Evolutionary conservation across 2,329 filamentous ascomycete species (phyloP).

Genomic region (Cryphonectria parasitica): DNA sequence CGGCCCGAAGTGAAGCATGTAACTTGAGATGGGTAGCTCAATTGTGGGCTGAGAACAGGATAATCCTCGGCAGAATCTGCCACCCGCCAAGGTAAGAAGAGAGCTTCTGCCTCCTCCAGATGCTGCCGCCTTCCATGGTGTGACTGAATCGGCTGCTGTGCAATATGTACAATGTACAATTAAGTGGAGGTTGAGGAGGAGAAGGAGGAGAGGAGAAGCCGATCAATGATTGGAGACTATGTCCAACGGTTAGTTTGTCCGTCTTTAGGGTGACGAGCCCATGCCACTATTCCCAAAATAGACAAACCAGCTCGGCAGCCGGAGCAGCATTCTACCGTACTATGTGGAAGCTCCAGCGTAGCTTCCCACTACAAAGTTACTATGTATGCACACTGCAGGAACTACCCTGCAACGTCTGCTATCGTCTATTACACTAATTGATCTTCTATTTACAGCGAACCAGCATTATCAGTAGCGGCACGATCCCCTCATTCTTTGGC

Average conservation of each 20-base stretch:
- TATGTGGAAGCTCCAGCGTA: conserved; percentile 2
- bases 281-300: not conserved
- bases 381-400: too few species aligned
- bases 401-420: too few species aligned
- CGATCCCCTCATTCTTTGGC: conserved; percentile 21
- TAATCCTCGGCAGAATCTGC: conserved; percentile 22
- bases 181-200: not conserved
- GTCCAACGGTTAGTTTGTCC: conserved; percentile 19
- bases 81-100: not conserved
- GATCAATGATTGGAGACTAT: conserved; percentile 2
- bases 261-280: not conserved
- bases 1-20: conserved; percentile 27
- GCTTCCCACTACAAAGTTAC: not conserved
- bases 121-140: not conserved
- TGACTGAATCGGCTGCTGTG: not conserved
- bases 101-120: not conserved
- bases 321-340: conserved; percentile 27
- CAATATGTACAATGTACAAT: not conserved
- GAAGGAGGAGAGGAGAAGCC: not conserved
- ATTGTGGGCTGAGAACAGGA: conserved; percentile 19
- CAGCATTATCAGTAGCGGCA: conserved; percentile 15
- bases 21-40: not conserved
- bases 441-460: conserved; percentile 20
- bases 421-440: not conserved
- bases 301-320: conserved; percentile 22